Evolutionary conservation across 345 rosid genomes (phyloP).

Genomic region (Euphorbia peplus): DNA sequence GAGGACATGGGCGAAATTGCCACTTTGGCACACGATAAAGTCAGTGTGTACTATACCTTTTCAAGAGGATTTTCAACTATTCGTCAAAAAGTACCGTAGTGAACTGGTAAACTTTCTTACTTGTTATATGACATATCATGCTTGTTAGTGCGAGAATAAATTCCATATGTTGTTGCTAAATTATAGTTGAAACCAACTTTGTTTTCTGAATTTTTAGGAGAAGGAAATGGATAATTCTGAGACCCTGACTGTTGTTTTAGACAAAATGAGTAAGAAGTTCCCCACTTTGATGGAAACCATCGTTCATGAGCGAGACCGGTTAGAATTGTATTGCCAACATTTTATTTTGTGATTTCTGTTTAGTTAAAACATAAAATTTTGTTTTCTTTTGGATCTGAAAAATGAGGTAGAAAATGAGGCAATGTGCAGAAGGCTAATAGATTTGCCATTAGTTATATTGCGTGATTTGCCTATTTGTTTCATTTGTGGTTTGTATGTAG

Average conservation of each 20-base stretch:
- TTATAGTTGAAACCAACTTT: slow-evolving; percentile 11
- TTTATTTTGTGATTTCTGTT: background rate
- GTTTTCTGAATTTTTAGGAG: slow-evolving; percentile 45
- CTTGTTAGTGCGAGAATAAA: background rate
- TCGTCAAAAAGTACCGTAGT: slow-evolving; percentile 70
- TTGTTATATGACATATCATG: background rate
- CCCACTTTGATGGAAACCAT: slow-evolving; percentile 94
- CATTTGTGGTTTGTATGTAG: too few relatives aligned
- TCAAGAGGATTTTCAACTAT: slow-evolving; percentile 78
- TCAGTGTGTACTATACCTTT: slow-evolving; percentile 54
- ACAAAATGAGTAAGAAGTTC: slow-evolving; percentile 96
- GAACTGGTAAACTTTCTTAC: slow-evolving; percentile 50
- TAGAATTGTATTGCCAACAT: slow-evolving; percentile 35
- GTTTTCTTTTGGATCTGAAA: background rate
- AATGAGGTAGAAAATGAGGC: background rate
- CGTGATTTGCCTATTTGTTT: too few relatives aligned
- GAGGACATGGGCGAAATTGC: slow-evolving; percentile 87
- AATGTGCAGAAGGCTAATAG: background rate
- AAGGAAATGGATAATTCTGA: slow-evolving; percentile 90
- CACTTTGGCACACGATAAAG: slow-evolving; percentile 82
- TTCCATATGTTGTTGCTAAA: slow-evolving; percentile 4
- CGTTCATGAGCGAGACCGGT: slow-evolving; percentile 98
- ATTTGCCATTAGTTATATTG: background rate
- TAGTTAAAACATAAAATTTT: background rate
- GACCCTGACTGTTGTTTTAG: slow-evolving; percentile 91